Percentiles rank a stretch among this genome's conserved stretches.
phyloP scores from a whole-genome alignment of 495 filamentous ascomycete species.

The Aspergillus panamensis region DNA sequence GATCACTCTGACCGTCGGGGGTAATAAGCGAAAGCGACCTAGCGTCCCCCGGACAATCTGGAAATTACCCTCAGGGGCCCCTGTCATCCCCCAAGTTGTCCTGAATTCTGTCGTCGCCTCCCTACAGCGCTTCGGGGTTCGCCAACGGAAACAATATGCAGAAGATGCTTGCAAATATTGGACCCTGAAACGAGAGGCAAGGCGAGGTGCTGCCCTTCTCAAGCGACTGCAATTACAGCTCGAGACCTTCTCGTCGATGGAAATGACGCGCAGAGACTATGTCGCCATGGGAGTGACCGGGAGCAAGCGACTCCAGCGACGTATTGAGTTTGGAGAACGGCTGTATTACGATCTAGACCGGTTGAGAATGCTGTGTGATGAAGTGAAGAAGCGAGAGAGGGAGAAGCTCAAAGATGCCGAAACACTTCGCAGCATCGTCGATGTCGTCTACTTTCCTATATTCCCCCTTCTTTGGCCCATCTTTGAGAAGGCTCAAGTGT shows the following conservation, averaged over 20 bases:
- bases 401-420: conserved; percentile 72
- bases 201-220: conserved; percentile 83
- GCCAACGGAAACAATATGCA: conserved; percentile 84
- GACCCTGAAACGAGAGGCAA: conserved; percentile 92
- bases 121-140: conserved; percentile 73
- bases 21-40: conserved; percentile 71
- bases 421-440: conserved; percentile 69
- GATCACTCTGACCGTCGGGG: conserved; percentile 60
- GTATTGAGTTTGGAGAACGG: conserved; percentile 81
- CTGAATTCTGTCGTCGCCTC: conserved; percentile 76
- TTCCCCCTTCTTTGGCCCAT: conserved; percentile 73
- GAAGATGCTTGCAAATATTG: conserved; percentile 94
- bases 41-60: conserved; percentile 68
- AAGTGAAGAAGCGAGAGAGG: conserved; percentile 67
- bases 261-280: conserved; percentile 91
- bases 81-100: conserved; percentile 84
- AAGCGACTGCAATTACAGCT: conserved; percentile 86
- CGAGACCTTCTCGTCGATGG: conserved; percentile 92
- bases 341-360: conserved; percentile 73
- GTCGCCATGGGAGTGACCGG: conserved; percentile 85
- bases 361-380: conserved; percentile 62
- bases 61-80: conserved; percentile 93
- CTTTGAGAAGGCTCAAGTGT: conserved; percentile 73
- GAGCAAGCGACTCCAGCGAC: conserved; percentile 67
- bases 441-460: conserved; percentile 87